These are phyloP conservation scores for Purshia tridentata DNA, from an alignment of 306 rosid genomes.

Conservation along the genomic window DNA sequence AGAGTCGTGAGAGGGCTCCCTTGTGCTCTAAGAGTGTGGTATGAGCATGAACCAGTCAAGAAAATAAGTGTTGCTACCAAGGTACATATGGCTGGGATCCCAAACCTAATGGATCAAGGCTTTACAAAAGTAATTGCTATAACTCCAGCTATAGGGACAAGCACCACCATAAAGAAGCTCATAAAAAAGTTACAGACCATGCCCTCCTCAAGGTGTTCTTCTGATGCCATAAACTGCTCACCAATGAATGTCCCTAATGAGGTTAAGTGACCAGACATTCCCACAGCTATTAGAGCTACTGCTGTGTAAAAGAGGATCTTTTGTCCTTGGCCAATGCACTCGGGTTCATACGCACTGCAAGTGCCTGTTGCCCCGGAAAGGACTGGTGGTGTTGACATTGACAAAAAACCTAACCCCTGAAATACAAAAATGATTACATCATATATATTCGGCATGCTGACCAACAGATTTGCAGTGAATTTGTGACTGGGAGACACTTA, in stretches of 20 bases:
- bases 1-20: slow-evolving; percentile 29
- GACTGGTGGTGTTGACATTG: slow-evolving; percentile 34
- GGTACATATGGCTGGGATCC: slow-evolving; percentile 10
- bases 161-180: not conserved
- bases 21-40: not conserved
- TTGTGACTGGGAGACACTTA: slow-evolving; percentile 13
- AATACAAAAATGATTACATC: not conserved
- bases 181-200: not conserved
- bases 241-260: not conserved
- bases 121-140: slow-evolving; percentile 17
- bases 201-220: not conserved
- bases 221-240: not conserved
- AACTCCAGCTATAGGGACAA: slow-evolving; percentile 17
- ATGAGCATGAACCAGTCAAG: slow-evolving; percentile 16
- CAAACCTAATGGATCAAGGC: slow-evolving; percentile 30
- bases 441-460: too few relatives aligned
- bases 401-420: slow-evolving; percentile 28
- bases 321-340: slow-evolving; percentile 25
- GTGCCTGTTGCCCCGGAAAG: slow-evolving; percentile 11
- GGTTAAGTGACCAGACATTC: slow-evolving; percentile 19
- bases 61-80: slow-evolving; percentile 21
- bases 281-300: slow-evolving; percentile 20
- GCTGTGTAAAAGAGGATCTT: slow-evolving; percentile 23
- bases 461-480: not conserved
- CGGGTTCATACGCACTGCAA: slow-evolving; percentile 18